A percentile compares a stretch with the other conserved stretches of the same genome.
These are phyloP conservation scores for Cryphonectria radicalis DNA, from an alignment of 2,329 filamentous ascomycete genomes.

Conservation along the genomic window DNA sequence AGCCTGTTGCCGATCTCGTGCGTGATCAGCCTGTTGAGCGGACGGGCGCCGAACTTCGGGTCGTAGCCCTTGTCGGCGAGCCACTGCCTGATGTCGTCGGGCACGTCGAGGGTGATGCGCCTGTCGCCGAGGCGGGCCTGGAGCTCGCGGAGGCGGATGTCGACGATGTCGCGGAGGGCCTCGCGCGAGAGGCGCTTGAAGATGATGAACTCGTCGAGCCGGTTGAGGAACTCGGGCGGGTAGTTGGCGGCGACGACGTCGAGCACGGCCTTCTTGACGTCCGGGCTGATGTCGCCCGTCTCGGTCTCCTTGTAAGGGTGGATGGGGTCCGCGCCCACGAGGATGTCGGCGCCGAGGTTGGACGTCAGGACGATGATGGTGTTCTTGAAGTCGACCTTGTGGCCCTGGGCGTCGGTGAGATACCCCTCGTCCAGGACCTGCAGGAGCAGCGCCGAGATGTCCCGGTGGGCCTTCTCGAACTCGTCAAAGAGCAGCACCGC, in stretches of 20 bases:
- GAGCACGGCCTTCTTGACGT: constrained; percentile 81
- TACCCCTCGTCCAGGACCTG: constrained; percentile 97
- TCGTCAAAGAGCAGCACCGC: constrained; percentile 95
- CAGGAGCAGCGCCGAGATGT: constrained; percentile 88
- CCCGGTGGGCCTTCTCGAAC: constrained; percentile 95
- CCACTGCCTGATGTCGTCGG: constrained; percentile 78
- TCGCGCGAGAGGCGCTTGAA: constrained; percentile 83
- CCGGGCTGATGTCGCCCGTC: constrained; percentile 71
- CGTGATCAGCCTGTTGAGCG: constrained; percentile 86
- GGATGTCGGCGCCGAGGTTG: constrained; percentile 89
- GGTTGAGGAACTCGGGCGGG: constrained; percentile 93
- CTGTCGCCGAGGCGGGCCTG: constrained; percentile 83
- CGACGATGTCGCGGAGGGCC: constrained; percentile 88
- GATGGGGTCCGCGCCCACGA: constrained; percentile 73
- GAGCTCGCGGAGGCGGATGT: constrained; percentile 85
- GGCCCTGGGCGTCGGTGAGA: constrained; percentile 91
- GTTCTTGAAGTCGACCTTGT: constrained; percentile 96
- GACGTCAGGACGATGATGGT: constrained; percentile 96
- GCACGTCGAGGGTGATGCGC: constrained; percentile 76
- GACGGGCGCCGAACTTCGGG: constrained; percentile 86
- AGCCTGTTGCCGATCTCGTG: constrained; percentile 88
- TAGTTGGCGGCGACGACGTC: constrained; percentile 77
- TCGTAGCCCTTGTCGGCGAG: constrained; percentile 89
- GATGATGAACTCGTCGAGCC: constrained; percentile 95
- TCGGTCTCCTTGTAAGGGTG: constrained; percentile 66